These are phyloP conservation scores for Pichia sporocuriosa DNA, from an alignment of 805 yeast genomes.

Conservation along the genomic window DNA sequence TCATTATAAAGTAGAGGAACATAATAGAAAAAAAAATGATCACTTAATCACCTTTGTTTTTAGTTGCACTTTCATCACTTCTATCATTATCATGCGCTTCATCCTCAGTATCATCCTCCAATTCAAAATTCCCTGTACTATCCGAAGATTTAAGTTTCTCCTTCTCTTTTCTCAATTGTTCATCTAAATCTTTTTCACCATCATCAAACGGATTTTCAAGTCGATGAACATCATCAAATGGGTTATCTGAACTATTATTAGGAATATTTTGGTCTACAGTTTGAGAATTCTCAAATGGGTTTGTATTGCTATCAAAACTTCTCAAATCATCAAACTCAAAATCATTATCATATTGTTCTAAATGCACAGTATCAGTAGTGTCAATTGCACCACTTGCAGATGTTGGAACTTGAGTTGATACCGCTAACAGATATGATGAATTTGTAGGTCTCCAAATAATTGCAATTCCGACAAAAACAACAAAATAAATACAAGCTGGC, in stretches of 20 bases:
- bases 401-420: slow-evolving; percentile 82
- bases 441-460: slow-evolving; percentile 97
- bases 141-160: slow-evolving; percentile 13
- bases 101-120: slow-evolving; percentile 29
- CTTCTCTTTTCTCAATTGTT: slow-evolving; percentile 29
- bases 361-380: slow-evolving; percentile 22
- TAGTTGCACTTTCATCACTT: neutral
- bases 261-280: neutral
- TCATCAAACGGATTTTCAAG: slow-evolving; percentile 14
- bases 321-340: slow-evolving; percentile 55
- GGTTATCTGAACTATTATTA: slow-evolving; percentile 17
- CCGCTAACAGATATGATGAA: slow-evolving; percentile 89
- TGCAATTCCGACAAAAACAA: slow-evolving; percentile 76
- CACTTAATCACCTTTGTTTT: neutral
- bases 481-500: slow-evolving; percentile 84
- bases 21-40: too few relatives aligned
- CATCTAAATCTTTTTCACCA: slow-evolving; percentile 21
- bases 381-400: slow-evolving; percentile 35
- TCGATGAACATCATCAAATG: slow-evolving; percentile 27
- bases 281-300: slow-evolving; percentile 25
- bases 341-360: slow-evolving; percentile 41
- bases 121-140: slow-evolving; percentile 20
- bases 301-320: slow-evolving; percentile 38
- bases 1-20: too few relatives aligned
- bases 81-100: slow-evolving; percentile 1